Evolutionary conservation across 371 early-diverging fungal genomes (phyloP), one percentile per base, ranked within the genome.

Genomic region (Mortierella sp.): DNA sequence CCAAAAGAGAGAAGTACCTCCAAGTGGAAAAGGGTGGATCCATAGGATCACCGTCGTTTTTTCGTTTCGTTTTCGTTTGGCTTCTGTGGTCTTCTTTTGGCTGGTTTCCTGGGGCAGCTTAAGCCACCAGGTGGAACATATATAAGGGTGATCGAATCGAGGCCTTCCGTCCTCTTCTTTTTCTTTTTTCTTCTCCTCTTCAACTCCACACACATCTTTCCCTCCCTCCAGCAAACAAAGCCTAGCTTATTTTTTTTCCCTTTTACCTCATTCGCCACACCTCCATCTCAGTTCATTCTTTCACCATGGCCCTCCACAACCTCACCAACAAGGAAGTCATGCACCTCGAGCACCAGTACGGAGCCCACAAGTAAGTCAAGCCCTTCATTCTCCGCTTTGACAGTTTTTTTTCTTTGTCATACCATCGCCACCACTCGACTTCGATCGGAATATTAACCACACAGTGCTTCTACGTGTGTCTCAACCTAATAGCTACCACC

Each of bases 361-460:
- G 95, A 74, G 97, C 97, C 52, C 96, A 96, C 93, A 96, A 96
- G 92, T 93, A 90, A 87, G 89, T 85, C 29, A 40, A 53, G 14
- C 16, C 29, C n/a, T 22, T 37, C 22, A 24, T 70, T n/a, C 22
- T 34, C 26, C 61, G 22, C 6, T 44, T 71, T 66, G n/a, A 22
- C 52, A 13, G 13, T 44, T 1, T 3, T n/a, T 47, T 39, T 7
- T 53, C 64, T 2, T 45, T 43, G 37, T 37, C 39, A 37, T n/a
- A 24, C 53, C 53, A 41, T 34, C 37, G 22, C 68, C 47, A 34
- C 39, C 19, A 10, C 64, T 50, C 19, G 26, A 5, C 0, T 41
- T 3, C 52, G 37, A 31, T 39, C 40, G 16, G 29, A n/a, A n/a
- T 39, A 39, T 52, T 66, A 2, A 67, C 41, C 24, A 13, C 22